Evolutionary conservation across 305 asterid genomes (phyloP).

Genomic region (Caryopteris hybrid): DNA sequence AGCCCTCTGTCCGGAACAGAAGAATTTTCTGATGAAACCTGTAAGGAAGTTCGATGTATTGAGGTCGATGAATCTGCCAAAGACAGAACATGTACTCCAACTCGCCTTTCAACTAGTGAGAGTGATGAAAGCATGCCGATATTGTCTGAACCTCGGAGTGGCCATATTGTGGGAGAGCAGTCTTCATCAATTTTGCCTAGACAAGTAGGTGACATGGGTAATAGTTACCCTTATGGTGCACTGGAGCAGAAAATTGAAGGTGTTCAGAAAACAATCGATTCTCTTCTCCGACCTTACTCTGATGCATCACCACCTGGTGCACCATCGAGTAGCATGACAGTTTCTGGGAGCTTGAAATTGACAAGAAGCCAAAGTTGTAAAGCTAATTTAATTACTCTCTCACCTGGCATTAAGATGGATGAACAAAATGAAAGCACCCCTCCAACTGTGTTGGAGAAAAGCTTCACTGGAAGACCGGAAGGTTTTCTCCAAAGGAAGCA

Average conservation of each 20-base stretch:
- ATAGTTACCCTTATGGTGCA: slow-evolving; percentile 30
- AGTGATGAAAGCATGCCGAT: slow-evolving; percentile 41
- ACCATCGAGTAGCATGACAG: slow-evolving; percentile 26
- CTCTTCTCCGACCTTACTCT: slow-evolving; percentile 40
- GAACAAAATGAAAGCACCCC: slow-evolving; percentile 70
- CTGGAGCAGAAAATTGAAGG: slow-evolving; percentile 47
- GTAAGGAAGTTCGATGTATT: slow-evolving; percentile 69
- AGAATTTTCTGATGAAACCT: slow-evolving; percentile 56
- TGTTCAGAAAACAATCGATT: slow-evolving; percentile 40
- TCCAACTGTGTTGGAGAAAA: slow-evolving; percentile 50
- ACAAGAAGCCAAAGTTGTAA: slow-evolving; percentile 65
- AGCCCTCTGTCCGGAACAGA: slow-evolving; percentile 24
- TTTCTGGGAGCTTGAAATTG: slow-evolving; percentile 47
- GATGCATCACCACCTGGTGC: slow-evolving; percentile 38
- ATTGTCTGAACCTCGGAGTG: slow-evolving; percentile 21
- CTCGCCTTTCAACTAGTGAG: slow-evolving; percentile 30
- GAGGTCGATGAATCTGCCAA: slow-evolving; percentile 45
- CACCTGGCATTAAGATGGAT: slow-evolving; percentile 37
- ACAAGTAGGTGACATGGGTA: slow-evolving; percentile 28
- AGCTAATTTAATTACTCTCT: slow-evolving; percentile 39
- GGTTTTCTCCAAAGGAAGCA: slow-evolving; percentile 55
- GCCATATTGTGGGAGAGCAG: slow-evolving; percentile 26
- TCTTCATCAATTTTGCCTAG: slow-evolving; percentile 24
- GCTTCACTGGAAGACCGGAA: slow-evolving; percentile 66
- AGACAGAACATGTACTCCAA: slow-evolving; percentile 26